These are phyloP conservation scores for Cladosporium sp. DNA, from an alignment of 2,329 filamentous ascomycete species.

Conservation along the genomic window DNA sequence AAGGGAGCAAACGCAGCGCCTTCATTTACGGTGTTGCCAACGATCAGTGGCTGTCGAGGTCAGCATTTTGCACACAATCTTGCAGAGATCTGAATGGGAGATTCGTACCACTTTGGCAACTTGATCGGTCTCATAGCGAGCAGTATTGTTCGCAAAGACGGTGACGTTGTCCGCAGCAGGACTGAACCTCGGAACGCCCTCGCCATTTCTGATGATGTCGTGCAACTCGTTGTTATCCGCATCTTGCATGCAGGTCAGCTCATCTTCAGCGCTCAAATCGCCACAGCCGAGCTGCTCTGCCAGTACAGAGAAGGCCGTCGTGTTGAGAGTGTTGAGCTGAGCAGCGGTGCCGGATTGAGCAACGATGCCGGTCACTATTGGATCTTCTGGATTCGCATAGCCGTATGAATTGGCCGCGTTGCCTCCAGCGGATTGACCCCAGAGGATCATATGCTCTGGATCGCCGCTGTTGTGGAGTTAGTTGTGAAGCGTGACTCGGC, in stretches of 20 bases:
- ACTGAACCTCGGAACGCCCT: constrained; percentile 11
- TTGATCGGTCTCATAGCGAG: constrained; percentile 11
- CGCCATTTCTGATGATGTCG: constrained; percentile 1
- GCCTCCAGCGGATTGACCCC: constrained; percentile 16
- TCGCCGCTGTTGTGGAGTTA: constrained; percentile 9
- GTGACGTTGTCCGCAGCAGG: constrained; percentile 15
- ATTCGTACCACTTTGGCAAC: constrained; percentile 13
- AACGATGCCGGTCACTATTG: constrained; percentile 15
- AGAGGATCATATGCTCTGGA: constrained; percentile 15
- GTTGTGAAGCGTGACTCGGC: not conserved
- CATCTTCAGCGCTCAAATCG: not conserved
- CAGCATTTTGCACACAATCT: not conserved
- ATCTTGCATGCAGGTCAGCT: constrained; percentile 6
- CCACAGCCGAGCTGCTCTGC: constrained; percentile 1
- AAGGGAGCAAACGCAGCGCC: constrained; percentile 17
- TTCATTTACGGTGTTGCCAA: constrained; percentile 18
- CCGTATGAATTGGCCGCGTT: constrained; percentile 13
- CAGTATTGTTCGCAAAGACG: constrained; percentile 14
- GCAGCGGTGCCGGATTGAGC: constrained; percentile 13
- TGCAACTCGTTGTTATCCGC: not conserved
- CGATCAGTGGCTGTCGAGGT: constrained; percentile 12
- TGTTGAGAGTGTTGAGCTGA: not conserved
- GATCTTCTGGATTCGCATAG: constrained; percentile 15
- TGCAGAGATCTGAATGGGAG: not conserved
- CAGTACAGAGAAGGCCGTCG: not conserved